Conservation (phyloP, 352 stramenopile species). For the Phytophthora ohioensis region DNA sequence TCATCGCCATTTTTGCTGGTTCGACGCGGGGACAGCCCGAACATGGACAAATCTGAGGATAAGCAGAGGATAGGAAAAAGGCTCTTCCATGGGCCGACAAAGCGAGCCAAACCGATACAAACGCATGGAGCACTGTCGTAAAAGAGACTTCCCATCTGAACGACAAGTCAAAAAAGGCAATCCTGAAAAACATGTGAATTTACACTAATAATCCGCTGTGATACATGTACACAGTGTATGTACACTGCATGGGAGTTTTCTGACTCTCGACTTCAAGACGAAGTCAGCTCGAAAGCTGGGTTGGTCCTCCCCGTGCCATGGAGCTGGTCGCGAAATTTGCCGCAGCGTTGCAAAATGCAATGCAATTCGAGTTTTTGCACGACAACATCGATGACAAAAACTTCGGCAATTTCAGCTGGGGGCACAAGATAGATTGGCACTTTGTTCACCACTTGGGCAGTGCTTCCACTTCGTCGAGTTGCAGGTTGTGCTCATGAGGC, state of each 20-base stretch:
- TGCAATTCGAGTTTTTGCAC: constrained; percentile 5
- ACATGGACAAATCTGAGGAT: constrained; percentile 41
- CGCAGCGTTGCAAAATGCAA: constrained; percentile 9
- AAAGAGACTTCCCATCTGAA: constrained; percentile 27
- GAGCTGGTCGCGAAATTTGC: constrained; percentile 22
- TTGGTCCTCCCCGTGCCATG: constrained; percentile 18
- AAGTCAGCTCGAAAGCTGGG: neutral
- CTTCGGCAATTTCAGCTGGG: constrained; percentile 11
- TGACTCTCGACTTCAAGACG: constrained; percentile 22
- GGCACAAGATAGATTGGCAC: neutral
- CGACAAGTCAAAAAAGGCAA: constrained; percentile 14
- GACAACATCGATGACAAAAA: constrained; percentile 2
- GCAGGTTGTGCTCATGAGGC: neutral
- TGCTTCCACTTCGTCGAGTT: constrained; percentile 3
- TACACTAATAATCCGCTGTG: neutral
- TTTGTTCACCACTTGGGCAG: neutral
- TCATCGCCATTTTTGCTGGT: constrained; percentile 7
- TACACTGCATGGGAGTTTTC: neutral
- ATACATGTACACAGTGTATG: too few relatives aligned
- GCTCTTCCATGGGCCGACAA: constrained; percentile 26
- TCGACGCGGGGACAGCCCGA: constrained; percentile 17
- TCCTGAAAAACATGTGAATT: constrained; percentile 24
- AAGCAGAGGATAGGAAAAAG: constrained; percentile 37
- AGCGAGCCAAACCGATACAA: constrained; percentile 34
- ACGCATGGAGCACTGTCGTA: constrained; percentile 31